These are phyloP conservation scores for Martiniozyma abietophila DNA, from an alignment of 805 yeast species.

Conservation along the genomic window DNA sequence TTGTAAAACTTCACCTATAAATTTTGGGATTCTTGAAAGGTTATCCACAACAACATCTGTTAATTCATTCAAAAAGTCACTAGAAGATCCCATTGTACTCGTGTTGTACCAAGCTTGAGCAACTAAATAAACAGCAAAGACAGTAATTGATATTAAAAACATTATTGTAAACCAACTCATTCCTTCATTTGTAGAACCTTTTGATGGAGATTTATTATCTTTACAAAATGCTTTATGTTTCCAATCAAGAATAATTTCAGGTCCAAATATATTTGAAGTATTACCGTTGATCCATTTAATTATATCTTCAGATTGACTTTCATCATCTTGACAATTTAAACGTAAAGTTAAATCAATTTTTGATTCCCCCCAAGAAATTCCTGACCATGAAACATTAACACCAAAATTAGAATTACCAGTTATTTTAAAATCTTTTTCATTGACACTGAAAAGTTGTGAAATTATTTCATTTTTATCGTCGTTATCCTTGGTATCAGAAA, in stretches of 20 bases:
- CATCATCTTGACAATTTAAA: constrained; percentile 36
- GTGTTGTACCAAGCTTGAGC: constrained; percentile 66
- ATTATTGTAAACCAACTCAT: constrained; percentile 84
- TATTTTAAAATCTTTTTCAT: constrained; percentile 19
- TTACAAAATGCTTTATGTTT: constrained; percentile 15
- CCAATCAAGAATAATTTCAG: constrained; percentile 14
- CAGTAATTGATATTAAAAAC: constrained; percentile 63
- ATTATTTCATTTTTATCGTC: constrained; percentile 34
- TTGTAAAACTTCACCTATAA: constrained; percentile 56
- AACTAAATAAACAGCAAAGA: constrained; percentile 60
- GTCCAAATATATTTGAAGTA: constrained; percentile 1
- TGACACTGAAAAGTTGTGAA: constrained; percentile 30
- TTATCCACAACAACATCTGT: constrained; percentile 57
- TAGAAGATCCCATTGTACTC: constrained; percentile 57
- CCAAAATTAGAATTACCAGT: constrained; percentile 15
- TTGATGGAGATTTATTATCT: too few species aligned
- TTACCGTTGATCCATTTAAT: constrained; percentile 6
- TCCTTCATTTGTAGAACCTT: too few species aligned
- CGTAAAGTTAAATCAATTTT: constrained; percentile 35
- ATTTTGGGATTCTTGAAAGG: constrained; percentile 50
- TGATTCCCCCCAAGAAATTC: constrained; percentile 59
- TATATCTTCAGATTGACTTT: constrained; percentile 16
- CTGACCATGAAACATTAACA: constrained; percentile 34
- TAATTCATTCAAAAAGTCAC: constrained; percentile 65
- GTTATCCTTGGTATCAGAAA: constrained; percentile 39